Percentiles rank a stretch among this genome's conserved stretches.
Conservation (phyloP, 2,329 filamentous ascomycete species). For the Aspergillus puulaauensis region DNA sequence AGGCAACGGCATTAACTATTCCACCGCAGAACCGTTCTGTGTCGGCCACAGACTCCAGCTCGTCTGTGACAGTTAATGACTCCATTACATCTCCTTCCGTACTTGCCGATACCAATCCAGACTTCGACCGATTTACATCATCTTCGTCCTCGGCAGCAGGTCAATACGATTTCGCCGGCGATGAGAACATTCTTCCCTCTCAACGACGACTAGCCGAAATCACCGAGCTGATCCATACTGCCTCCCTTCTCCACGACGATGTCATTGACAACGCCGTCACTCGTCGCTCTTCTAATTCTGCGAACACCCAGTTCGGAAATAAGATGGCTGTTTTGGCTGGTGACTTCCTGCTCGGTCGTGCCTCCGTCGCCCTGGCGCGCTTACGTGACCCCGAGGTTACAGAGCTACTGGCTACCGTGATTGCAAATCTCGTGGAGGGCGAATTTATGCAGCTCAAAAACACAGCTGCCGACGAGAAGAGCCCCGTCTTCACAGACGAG, state of each 20-base stretch:
- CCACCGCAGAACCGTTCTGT: constrained; percentile 57
- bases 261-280: constrained; percentile 92
- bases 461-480: constrained; percentile 81
- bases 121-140: constrained; percentile 55
- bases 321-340: constrained; percentile 98
- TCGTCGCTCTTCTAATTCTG: constrained; percentile 78
- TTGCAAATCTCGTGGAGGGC: constrained; percentile 95
- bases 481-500: constrained; percentile 83
- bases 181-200: constrained; percentile 74
- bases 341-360: constrained; percentile 91
- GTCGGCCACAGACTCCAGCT: constrained; percentile 23
- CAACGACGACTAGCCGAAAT: constrained; percentile 94
- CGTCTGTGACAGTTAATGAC: constrained; percentile 51
- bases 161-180: constrained; percentile 42
- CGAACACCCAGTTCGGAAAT: constrained; percentile 95
- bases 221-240: constrained; percentile 94
- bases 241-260: constrained; percentile 94
- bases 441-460: constrained; percentile 99
- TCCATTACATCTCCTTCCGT: constrained; percentile 61
- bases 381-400: constrained; percentile 91
- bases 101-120: constrained; percentile 81
- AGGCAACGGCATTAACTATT: constrained; percentile 80
- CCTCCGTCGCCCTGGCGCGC: constrained; percentile 88
- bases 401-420: constrained; percentile 91
- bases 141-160: constrained; percentile 38